A percentile compares a stretch with the other conserved stretches of the same genome.
Evolutionary conservation across 2,329 filamentous ascomycete genomes (phyloP).

Genomic region (Coniochaeta ligniaria): DNA sequence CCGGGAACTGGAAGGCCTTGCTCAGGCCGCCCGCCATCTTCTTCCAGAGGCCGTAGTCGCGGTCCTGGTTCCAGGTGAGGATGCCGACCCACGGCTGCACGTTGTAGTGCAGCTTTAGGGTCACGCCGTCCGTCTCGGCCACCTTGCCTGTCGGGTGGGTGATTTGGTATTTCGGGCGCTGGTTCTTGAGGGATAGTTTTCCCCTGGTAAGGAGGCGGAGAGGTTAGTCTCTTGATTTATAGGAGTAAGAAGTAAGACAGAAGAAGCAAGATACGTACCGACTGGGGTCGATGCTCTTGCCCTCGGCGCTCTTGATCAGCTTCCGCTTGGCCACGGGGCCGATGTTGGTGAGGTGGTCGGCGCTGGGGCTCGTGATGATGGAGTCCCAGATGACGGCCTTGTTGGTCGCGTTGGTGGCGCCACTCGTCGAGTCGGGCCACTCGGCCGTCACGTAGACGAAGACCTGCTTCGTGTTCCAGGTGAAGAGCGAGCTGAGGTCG

Average conservation of each 20-base stretch:
- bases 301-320: conserved; percentile 49
- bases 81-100: conserved; percentile 94
- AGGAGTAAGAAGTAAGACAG: too few species aligned
- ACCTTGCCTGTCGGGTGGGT: conserved; percentile 80
- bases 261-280: conserved; percentile 30
- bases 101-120: conserved; percentile 83
- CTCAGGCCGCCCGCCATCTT: conserved; percentile 57
- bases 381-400: conserved; percentile 91
- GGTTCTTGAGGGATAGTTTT: conserved; percentile 69
- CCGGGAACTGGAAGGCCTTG: conserved; percentile 56
- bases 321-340: conserved; percentile 55
- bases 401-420: conserved; percentile 38
- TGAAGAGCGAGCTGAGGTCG: conserved; percentile 88
- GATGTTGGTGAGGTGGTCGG: conserved; percentile 55
- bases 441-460: conserved; percentile 93
- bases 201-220: too few species aligned
- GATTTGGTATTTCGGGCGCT: conserved; percentile 94
- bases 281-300: conserved; percentile 53
- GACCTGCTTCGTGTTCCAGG: conserved; percentile 98
- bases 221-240: too few species aligned
- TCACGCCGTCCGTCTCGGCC: conserved; percentile 70
- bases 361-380: conserved; percentile 74
- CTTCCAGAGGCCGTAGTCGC: conserved; percentile 56
- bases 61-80: conserved; percentile 69
- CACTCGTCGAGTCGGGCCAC: conserved; percentile 36